A percentile compares a stretch with the other conserved stretches of the same genome.
Conservation (phyloP, 202 grass and related monocot species). For the Carex sylvatica region DNA sequence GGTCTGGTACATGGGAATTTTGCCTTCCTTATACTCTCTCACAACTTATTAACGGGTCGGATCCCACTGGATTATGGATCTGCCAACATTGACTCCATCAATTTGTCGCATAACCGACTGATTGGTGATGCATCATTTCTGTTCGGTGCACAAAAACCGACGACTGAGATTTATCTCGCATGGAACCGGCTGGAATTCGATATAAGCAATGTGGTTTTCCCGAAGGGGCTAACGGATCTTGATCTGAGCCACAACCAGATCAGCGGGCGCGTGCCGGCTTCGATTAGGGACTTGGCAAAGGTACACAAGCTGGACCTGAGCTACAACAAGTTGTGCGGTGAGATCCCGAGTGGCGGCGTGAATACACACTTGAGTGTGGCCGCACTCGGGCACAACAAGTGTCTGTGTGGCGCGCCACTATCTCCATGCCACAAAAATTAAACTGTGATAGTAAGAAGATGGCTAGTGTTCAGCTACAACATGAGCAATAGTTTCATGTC, state of each 20-base stretch:
- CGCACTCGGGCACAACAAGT: constrained; percentile 34
- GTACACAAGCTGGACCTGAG: constrained; percentile 34
- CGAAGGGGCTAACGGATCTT: constrained; percentile 35
- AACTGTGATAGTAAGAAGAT: not conserved
- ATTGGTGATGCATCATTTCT: constrained; percentile 37
- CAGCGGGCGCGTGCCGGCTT: constrained; percentile 32
- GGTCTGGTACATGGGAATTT: constrained; percentile 35
- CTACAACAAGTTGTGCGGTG: constrained; percentile 44
- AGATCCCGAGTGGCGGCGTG: constrained; percentile 31
- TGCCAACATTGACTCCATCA: constrained; percentile 36
- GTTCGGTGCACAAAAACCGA: constrained; percentile 24
- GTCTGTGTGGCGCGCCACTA: constrained; percentile 37
- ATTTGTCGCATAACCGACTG: constrained; percentile 43
- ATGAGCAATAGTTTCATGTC: not conserved
- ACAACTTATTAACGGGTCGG: constrained; percentile 42
- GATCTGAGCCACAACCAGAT: constrained; percentile 49
- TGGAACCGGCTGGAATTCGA: constrained; percentile 47
- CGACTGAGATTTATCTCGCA: constrained; percentile 39
- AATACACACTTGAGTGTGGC: not conserved
- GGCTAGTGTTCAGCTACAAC: not conserved
- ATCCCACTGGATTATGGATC: constrained; percentile 37
- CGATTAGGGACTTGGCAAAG: constrained; percentile 29
- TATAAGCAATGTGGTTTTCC: constrained; percentile 43
- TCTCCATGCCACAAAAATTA: constrained; percentile 22
- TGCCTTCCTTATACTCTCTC: constrained; percentile 36